phyloP scores from a whole-genome alignment of 306 rosid genomes.

The Cucurbita pepo region DNA sequence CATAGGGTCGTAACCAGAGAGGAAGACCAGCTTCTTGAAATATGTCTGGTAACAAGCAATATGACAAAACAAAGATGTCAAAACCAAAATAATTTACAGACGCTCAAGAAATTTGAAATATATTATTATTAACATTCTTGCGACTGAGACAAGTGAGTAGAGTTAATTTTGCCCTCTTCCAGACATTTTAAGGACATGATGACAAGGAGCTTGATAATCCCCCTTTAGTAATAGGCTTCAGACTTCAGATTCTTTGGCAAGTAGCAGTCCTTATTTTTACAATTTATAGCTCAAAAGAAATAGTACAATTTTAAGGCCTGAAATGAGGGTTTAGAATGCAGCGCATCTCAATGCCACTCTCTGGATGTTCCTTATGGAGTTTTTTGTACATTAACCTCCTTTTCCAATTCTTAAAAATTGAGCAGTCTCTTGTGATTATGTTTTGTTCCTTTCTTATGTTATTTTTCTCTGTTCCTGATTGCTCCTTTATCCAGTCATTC shows the following conservation, averaged over 20 bases:
- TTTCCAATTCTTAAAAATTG: background rate
- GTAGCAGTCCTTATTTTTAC: background rate
- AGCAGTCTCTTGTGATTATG: background rate
- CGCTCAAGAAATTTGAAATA: background rate
- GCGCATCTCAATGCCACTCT: background rate
- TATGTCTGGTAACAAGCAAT: slow-evolving; percentile 56
- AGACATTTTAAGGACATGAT: background rate
- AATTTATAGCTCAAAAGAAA: background rate
- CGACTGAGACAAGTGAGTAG: background rate
- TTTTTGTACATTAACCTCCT: background rate
- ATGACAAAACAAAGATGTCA: background rate
- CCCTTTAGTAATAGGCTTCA: background rate
- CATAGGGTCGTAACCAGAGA: slow-evolving; percentile 97
- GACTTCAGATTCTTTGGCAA: background rate
- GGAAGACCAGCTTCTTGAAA: slow-evolving; percentile 99
- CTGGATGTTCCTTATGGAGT: background rate
- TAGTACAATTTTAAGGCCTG: background rate
- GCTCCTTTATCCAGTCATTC: background rate
- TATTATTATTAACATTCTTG: background rate
- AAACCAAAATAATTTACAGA: background rate
- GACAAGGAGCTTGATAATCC: background rate
- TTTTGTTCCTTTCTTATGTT: background rate
- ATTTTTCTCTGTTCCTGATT: background rate
- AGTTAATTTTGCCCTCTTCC: background rate
- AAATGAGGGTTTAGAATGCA: background rate